A percentile compares a stretch with the other conserved stretches of the same genome.
Evolutionary conservation across 345 rosid genomes (phyloP).

Genomic region (Triadica sebifera): DNA sequence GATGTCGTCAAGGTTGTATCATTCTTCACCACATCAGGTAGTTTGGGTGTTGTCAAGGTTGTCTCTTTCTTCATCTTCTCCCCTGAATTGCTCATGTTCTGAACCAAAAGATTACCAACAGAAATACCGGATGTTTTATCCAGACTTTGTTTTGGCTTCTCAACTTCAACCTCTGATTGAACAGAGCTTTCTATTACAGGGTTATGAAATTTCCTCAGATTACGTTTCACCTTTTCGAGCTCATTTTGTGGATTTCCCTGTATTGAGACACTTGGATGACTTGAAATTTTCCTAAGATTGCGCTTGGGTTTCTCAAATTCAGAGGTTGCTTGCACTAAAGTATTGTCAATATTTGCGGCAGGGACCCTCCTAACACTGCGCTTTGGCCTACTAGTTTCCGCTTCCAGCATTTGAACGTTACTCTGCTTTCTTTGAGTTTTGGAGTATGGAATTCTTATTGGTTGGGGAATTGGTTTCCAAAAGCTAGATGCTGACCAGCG

Average conservation of each 20-base stretch:
- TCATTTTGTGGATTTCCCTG: slow-evolving; percentile 77
- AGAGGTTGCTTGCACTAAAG: slow-evolving; percentile 37
- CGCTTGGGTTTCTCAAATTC: slow-evolving; percentile 76
- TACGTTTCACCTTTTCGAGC: slow-evolving; percentile 89
- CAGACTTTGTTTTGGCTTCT: slow-evolving; percentile 47
- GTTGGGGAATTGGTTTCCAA: slow-evolving; percentile 75
- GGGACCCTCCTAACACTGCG: slow-evolving; percentile 59
- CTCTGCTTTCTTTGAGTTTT: slow-evolving; percentile 53
- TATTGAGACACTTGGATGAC: slow-evolving; percentile 50
- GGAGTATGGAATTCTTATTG: slow-evolving; percentile 39
- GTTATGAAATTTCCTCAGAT: slow-evolving; percentile 82
- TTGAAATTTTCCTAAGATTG: slow-evolving; percentile 54
- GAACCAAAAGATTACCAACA: slow-evolving; percentile 35
- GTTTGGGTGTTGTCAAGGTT: slow-evolving; percentile 12
- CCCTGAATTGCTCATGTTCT: slow-evolving; percentile 25
- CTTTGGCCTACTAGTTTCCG: slow-evolving; percentile 59
- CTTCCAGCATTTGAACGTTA: slow-evolving; percentile 45
- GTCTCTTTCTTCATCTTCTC: slow-evolving; percentile 36
- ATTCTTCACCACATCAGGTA: slow-evolving; percentile 25
- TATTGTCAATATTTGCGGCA: slow-evolving; percentile 48
- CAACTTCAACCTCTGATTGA: slow-evolving; percentile 51
- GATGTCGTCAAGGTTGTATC: slow-evolving; percentile 23
- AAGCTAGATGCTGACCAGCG: slow-evolving; percentile 71
- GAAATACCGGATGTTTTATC: slow-evolving; percentile 44
- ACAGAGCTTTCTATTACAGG: slow-evolving; percentile 58